Evolutionary conservation across 176 grass and related monocot genomes (phyloP), one percentile per base, ranked within the genome.

Genomic region (Tillandsia leiboldiana): DNA sequence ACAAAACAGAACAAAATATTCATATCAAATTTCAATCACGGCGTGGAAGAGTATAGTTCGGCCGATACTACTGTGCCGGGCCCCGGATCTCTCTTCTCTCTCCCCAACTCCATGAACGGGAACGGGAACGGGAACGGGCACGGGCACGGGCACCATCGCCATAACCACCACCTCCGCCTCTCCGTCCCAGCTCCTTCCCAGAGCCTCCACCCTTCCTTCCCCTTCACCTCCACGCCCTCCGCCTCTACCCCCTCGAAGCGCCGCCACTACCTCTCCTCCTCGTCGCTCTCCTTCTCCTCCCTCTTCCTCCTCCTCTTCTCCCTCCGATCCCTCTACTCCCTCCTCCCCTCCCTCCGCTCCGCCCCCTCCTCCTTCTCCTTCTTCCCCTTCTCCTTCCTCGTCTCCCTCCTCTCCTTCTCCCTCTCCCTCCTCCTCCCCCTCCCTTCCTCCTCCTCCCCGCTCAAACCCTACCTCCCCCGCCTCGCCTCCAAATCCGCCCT

Each of bases 241-340:
- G 73, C 77, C 54, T 89, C 80, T 65, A 69, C 78, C 72, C 57
- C 75, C 1, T 75, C 73, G 12, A 75, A 75, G 49, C 52, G 13
- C 27, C 64, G 75, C 66, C 80, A 52, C 71, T 72, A 67, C 71
- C 85, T 59, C 74, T 90, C 67, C 84, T 76, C 26, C 75, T 90
- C 71, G 83, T 84, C 66, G 87, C 51, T 70, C 68, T 10, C 77
- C 76, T 63, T 54, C 81, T 33, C 74, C 50, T 33, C 83, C 49
- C 15, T 57, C 49, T 66, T 50, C 53, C 22, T 70, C 74, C 65
- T 69, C 78, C 53, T 54, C 79, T 11, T 72, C 82, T 33, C 79
- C 79, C 6, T 77, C 88, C 51, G 59, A 69, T 11, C 12, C 75
- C 68, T 53, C 33, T 67, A 50, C 74, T 49, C 69, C 81, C 71